These are phyloP conservation scores for Bassia scoparia DNA, from an alignment of 148 eudicot species.

Conservation along the genomic window DNA sequence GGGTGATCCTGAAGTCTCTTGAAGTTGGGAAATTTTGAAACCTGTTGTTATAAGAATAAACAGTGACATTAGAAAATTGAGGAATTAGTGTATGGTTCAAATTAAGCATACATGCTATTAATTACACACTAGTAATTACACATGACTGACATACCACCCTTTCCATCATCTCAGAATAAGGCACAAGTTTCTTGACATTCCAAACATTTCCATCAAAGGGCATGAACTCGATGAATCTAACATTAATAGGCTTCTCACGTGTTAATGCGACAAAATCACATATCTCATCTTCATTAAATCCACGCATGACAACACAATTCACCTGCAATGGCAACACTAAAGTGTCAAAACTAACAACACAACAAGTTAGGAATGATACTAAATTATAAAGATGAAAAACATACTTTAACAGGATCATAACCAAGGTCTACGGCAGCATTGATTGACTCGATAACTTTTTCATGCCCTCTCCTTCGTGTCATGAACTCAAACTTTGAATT, in stretches of 20 bases:
- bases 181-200: conserved; percentile 90
- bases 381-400: conserved; percentile 6
- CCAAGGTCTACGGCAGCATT: conserved; percentile 71
- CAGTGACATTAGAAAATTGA: background rate
- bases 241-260: conserved; percentile 65
- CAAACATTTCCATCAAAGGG: conserved; percentile 98
- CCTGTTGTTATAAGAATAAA: conserved; percentile 35
- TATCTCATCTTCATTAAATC: conserved; percentile 93
- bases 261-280: conserved; percentile 90
- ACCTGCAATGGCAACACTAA: conserved; percentile 40
- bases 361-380: background rate
- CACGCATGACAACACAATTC: conserved; percentile 95
- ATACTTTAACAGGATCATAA: conserved; percentile 85
- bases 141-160: conserved; percentile 61
- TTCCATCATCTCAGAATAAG: conserved; percentile 75
- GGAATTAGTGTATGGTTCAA: background rate
- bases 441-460: conserved; percentile 76
- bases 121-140: background rate
- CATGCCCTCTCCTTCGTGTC: conserved; percentile 91
- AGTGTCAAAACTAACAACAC: background rate
- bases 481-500: conserved; percentile 84
- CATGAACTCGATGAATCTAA: conserved; percentile 96
- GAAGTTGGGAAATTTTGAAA: conserved; percentile 48
- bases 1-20: conserved; percentile 64
- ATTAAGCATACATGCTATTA: no score